Conservation (phyloP, 2,329 filamentous ascomycete genomes). For the Hypoxylon sp. region DNA sequence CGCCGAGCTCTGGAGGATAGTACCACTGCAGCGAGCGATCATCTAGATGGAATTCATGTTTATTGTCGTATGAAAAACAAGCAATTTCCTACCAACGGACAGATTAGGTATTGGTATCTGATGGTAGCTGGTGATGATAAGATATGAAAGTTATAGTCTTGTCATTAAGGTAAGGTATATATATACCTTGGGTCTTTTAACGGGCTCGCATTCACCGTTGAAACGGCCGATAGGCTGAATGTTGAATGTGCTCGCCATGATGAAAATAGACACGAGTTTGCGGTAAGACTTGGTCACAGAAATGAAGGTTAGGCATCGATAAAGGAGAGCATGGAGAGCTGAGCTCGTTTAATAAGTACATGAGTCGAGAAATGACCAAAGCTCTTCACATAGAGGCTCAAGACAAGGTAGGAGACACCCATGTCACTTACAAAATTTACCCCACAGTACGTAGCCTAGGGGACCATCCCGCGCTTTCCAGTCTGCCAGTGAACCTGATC, state of each 20-base stretch:
- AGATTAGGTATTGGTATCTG: background rate
- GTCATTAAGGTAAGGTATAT: conserved; percentile 8
- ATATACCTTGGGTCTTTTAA: conserved; percentile 80
- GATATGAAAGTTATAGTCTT: background rate
- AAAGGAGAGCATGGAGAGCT: conserved; percentile 1
- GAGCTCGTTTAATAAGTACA: background rate
- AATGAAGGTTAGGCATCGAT: background rate
- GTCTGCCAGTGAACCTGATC: conserved; percentile 1
- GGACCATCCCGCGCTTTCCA: background rate
- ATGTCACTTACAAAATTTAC: conserved; percentile 30
- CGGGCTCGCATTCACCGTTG: conserved; percentile 74
- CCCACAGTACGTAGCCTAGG: conserved; percentile 27
- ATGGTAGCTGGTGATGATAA: background rate
- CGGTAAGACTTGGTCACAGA: background rate
- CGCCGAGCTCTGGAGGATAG: conserved; percentile 79
- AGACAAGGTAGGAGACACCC: conserved; percentile 17
- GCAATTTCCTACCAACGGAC: conserved; percentile 79
- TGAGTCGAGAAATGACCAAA: background rate
- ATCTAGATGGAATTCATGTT: conserved; percentile 82
- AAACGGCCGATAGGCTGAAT: conserved; percentile 81
- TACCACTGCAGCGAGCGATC: conserved; percentile 89
- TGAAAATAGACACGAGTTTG: conserved; percentile 35
- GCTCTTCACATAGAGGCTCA: conserved; percentile 16
- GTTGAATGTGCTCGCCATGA: conserved; percentile 63
- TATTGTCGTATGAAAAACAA: conserved; percentile 91